Percentiles rank a stretch among this genome's conserved stretches.
Evolutionary conservation across 2,329 filamentous ascomycete genomes (phyloP).

Genomic region (Colletotrichum sp.): DNA sequence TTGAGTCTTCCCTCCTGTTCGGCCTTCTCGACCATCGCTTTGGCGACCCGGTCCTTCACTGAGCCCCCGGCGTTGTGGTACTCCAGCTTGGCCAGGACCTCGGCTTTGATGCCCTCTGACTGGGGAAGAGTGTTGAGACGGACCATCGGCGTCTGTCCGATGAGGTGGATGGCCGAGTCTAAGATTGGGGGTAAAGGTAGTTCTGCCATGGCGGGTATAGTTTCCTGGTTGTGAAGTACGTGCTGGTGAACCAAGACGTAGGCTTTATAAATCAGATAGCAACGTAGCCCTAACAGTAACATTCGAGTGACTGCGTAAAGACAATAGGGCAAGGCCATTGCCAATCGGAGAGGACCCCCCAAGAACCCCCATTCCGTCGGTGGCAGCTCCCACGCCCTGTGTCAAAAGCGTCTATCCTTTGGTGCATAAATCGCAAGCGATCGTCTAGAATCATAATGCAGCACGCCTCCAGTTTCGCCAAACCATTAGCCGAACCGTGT

Average conservation of each 20-base stretch:
- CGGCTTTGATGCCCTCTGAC: background rate
- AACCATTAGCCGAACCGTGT: background rate
- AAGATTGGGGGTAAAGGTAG: background rate
- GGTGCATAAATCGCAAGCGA: background rate
- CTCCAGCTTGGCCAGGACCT: background rate
- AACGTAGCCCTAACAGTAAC: background rate
- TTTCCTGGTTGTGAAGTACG: background rate
- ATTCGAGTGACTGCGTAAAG: too few species aligned
- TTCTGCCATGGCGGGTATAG: background rate
- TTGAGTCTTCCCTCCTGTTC: background rate
- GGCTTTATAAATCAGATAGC: background rate
- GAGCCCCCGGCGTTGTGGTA: background rate
- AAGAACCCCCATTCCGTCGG: background rate
- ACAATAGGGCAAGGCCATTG: background rate
- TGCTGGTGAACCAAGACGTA: background rate
- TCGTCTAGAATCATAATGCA: background rate
- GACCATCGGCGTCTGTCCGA: background rate
- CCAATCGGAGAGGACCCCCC: background rate
- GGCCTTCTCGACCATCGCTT: background rate
- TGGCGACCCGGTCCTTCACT: background rate
- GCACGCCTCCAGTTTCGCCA: rapidly evolving
- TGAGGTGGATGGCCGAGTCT: background rate
- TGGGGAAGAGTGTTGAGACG: background rate
- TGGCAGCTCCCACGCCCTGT: background rate
- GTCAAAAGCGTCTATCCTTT: background rate